Base-by-base conservation (phyloP, 2,329 filamentous ascomycete species). In the Ceratocystis huliohia region DNA sequence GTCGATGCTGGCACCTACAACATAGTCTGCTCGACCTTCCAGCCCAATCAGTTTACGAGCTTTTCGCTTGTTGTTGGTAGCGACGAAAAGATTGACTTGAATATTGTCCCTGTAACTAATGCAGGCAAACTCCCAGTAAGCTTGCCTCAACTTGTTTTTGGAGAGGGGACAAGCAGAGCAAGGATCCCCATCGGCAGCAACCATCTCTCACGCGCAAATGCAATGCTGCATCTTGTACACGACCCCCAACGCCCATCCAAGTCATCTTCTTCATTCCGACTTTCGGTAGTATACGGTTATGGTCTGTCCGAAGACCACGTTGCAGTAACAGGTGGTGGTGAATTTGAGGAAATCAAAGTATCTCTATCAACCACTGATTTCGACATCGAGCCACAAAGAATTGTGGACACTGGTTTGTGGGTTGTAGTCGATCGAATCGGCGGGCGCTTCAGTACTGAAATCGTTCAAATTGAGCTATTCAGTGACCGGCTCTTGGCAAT, bases 21-120 rank as follows among this genome's bases (percentile, higher is more conserved):
- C 0, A 81, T 96, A 66, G 88, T 96, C 5, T 93, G 88, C 73
- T 96, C 91, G 1, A 96, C 93, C 0, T 97, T 95, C 74, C 91
- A 96, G 69, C 82, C 87, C 0, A 88, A 87, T 7, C 89, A 95
- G 72, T 78, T 84, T 0, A 89, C 88, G 2, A 80, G 81, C 62
- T 97, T 95, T 72, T 84, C 81, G 0, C 79, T 99, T 7, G 84
- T 85, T 66, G 80, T 96, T n/a, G 85, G 86, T 61, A 86, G 88
- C 44, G 84, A 81, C 65, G 57, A 33, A 15, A 50, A 64, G 30
- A 65, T 86, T 46, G 71, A 74, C 0, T 73, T 95, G 4, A 77
- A 77, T 6, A 81, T 82, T 17, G 80, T 96, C 2, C 82, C 86
- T 0, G 78, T 85, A 5, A 89, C 94, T 73, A 85, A 85, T 6